These are phyloP conservation scores for Lentinus tigrinus DNA, from an alignment of 768 basidiomycete genomes.

Conservation along the genomic window DNA sequence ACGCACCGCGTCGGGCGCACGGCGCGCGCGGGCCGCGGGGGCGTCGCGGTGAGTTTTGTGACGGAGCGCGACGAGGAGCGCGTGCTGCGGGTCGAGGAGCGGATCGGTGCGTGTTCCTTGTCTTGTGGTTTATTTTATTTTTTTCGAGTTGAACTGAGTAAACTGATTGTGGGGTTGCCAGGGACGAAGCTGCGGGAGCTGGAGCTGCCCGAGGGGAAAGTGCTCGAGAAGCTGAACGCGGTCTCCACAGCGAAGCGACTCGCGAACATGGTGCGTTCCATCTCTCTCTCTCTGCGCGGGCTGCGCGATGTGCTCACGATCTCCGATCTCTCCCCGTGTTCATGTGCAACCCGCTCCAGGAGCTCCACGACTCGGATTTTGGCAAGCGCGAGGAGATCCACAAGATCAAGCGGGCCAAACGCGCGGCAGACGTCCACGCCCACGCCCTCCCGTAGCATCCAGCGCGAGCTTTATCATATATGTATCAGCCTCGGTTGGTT, in stretches of 20 bases:
- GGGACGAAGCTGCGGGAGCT: conserved; percentile 78
- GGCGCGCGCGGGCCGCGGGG: conserved; percentile 85
- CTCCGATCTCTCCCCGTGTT: background rate
- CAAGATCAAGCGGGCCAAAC: conserved; percentile 51
- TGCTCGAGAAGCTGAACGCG: conserved; percentile 79
- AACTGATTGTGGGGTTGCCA: conserved; percentile 27
- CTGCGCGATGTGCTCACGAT: background rate
- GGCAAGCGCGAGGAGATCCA: conserved; percentile 87
- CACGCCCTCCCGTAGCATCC: background rate
- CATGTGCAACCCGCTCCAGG: too few relatives aligned
- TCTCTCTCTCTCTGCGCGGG: background rate
- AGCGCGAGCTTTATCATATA: too few relatives aligned
- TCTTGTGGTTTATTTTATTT: too few relatives aligned
- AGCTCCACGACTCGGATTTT: conserved; percentile 86
- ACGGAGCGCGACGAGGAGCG: conserved; percentile 90
- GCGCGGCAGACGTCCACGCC: conserved; percentile 22
- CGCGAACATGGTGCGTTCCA: conserved; percentile 87
- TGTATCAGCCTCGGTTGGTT: too few relatives aligned
- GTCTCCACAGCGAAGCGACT: conserved; percentile 93
- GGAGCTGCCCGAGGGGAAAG: conserved; percentile 72
- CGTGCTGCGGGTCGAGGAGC: conserved; percentile 77
- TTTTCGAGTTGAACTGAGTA: too few relatives aligned
- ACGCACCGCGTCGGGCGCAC: conserved; percentile 95
- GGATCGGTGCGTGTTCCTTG: conserved; percentile 64
- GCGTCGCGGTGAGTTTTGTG: conserved; percentile 90